Evolutionary conservation across 176 grass and related monocot genomes (phyloP).

Genomic region (Zea luxurians): DNA sequence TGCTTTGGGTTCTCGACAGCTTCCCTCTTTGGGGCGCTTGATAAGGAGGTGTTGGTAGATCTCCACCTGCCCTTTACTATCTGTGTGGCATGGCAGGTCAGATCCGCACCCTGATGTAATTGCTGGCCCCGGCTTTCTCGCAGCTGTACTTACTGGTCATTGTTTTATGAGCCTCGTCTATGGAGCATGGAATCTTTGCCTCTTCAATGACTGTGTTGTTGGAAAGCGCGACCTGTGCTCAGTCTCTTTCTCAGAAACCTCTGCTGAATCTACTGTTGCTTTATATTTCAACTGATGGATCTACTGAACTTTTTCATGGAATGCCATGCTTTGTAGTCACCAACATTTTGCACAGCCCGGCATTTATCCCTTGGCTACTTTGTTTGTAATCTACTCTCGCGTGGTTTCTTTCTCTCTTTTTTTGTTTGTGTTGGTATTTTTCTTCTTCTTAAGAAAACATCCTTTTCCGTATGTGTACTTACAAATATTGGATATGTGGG

Average conservation of each 20-base stretch:
- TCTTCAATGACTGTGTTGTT: background rate
- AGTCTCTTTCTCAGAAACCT: background rate
- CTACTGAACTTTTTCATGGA: slow-evolving; percentile 4
- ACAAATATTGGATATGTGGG: background rate
- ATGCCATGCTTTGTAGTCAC: background rate
- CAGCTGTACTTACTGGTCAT: background rate
- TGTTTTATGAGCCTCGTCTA: background rate
- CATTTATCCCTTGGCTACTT: background rate
- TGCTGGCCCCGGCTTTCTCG: background rate
- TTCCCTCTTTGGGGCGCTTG: background rate
- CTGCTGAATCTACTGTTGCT: background rate
- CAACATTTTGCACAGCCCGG: background rate
- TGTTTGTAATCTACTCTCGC: background rate
- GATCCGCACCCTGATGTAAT: background rate
- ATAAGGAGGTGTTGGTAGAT: slow-evolving; percentile 16
- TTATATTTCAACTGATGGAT: background rate
- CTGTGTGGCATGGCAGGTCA: background rate
- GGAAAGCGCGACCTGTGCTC: background rate
- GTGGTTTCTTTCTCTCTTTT: too few species aligned
- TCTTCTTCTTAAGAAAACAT: background rate
- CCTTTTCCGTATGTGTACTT: background rate
- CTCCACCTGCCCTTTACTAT: background rate
- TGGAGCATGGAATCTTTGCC: background rate
- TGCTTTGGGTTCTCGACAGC: background rate
- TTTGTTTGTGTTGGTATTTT: background rate